Evolutionary conservation across 1,284 basidiomycete genomes (phyloP).

Genomic region (Cryptococcus hybrid): DNA sequence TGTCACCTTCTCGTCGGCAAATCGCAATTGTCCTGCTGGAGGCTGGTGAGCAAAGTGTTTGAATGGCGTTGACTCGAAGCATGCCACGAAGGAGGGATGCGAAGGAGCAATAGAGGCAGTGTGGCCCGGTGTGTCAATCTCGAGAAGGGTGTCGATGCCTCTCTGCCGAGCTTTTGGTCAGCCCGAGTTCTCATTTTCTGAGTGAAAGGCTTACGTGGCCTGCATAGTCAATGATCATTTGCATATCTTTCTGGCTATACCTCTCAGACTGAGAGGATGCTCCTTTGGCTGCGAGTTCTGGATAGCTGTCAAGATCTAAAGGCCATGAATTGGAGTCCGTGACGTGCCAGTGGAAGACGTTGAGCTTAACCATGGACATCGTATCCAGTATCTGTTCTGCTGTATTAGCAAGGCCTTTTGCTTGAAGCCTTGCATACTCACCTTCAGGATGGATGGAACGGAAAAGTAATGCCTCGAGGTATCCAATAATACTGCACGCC

Average conservation of each 20-base stretch:
- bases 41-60: conserved; percentile 62
- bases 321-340: conserved; percentile 67
- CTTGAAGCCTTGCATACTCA: conserved; percentile 1
- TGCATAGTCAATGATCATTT: conserved; percentile 67
- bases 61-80: conserved; percentile 65
- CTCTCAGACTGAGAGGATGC: conserved; percentile 62
- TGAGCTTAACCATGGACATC: conserved; percentile 82
- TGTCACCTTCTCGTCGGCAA: conserved; percentile 56
- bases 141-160: conserved; percentile 75
- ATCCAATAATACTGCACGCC: conserved; percentile 75
- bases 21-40: conserved; percentile 74
- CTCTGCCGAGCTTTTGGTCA: conserved; percentile 33
- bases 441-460: conserved; percentile 13
- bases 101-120: conserved; percentile 65
- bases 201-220: conserved; percentile 57
- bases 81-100: conserved; percentile 72
- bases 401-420: background rate
- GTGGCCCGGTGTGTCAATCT: conserved; percentile 79
- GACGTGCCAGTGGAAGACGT: conserved; percentile 57
- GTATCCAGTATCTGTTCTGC: conserved; percentile 63
- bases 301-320: conserved; percentile 61
- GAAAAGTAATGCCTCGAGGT: conserved; percentile 62
- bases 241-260: conserved; percentile 63
- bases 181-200: no score
- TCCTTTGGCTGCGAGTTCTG: conserved; percentile 63